Conservation (phyloP, 495 filamentous ascomycete species). For the Parathielavia hyrcaniae region DNA sequence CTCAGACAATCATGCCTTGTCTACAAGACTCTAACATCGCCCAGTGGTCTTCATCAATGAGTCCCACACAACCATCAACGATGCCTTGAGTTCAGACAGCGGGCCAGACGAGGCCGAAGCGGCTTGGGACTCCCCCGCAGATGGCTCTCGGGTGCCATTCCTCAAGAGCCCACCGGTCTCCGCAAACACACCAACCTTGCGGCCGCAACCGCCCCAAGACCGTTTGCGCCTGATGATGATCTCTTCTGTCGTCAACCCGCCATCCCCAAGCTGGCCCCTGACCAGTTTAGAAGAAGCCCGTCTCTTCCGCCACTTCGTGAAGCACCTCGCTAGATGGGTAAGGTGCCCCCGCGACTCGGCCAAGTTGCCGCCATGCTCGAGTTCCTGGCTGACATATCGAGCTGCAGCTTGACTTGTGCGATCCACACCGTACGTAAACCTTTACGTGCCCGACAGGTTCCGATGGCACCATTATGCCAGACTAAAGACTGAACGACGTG, state of each 20-base stretch:
- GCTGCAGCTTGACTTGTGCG: slow-evolving; percentile 52
- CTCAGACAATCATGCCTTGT: neutral
- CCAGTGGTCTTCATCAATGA: slow-evolving; percentile 29
- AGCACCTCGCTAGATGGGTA: slow-evolving; percentile 47
- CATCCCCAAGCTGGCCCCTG: slow-evolving; percentile 32
- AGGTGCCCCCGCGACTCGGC: slow-evolving; percentile 12
- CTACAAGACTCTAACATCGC: neutral
- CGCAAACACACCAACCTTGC: neutral
- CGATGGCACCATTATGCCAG: neutral
- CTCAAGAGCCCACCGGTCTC: neutral
- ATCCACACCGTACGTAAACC: slow-evolving; percentile 30
- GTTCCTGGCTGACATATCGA: neutral
- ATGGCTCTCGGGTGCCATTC: slow-evolving; percentile 4
- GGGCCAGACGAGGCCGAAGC: slow-evolving; percentile 18
- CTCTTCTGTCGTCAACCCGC: slow-evolving; percentile 7
- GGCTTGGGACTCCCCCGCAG: slow-evolving; percentile 11
- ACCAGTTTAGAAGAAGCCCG: slow-evolving; percentile 34
- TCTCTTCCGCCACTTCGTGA: slow-evolving; percentile 46
- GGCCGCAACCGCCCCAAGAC: slow-evolving; percentile 16
- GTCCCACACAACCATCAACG: slow-evolving; percentile 21
- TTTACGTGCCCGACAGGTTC: no score
- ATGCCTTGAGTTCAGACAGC: slow-evolving; percentile 22
- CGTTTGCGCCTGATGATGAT: slow-evolving; percentile 18
- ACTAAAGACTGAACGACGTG: neutral
- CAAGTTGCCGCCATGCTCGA: neutral